Conservation (phyloP, 2,329 filamentous ascomycete species). For the Lachnellula subtilissima region DNA sequence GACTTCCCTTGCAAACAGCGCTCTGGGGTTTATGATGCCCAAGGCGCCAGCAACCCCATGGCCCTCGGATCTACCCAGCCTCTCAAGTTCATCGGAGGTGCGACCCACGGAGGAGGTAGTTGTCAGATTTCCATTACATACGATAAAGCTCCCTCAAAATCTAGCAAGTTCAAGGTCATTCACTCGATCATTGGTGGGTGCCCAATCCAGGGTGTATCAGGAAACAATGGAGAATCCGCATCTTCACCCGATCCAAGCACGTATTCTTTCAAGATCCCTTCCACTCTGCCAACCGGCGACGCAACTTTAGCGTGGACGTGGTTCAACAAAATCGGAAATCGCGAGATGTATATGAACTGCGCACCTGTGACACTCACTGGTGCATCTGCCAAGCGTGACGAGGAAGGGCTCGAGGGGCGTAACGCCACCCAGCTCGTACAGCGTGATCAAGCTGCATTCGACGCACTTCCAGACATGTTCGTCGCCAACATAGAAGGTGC, state of each 20-base stretch:
- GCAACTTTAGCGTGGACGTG: slow-evolving; percentile 89
- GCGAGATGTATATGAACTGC: slow-evolving; percentile 98
- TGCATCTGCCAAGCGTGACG: slow-evolving; percentile 40
- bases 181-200: slow-evolving; percentile 85
- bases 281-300: slow-evolving; percentile 66
- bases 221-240: slow-evolving; percentile 53
- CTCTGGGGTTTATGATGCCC: slow-evolving; percentile 41
- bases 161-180: slow-evolving; percentile 80
- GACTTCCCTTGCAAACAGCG: slow-evolving; percentile 82
- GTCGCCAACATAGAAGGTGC: slow-evolving; percentile 57
- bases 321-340: slow-evolving; percentile 89
- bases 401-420: slow-evolving; percentile 12
- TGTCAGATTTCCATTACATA: slow-evolving; percentile 87
- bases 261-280: slow-evolving; percentile 69
- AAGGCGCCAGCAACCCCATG: slow-evolving; percentile 52
- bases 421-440: slow-evolving; percentile 22
- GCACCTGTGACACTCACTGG: slow-evolving; percentile 64
- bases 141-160: slow-evolving; percentile 61
- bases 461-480: slow-evolving; percentile 68
- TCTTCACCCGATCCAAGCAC: slow-evolving; percentile 43
- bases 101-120: slow-evolving; percentile 84
- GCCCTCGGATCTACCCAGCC: slow-evolving; percentile 56
- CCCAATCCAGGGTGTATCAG: slow-evolving; percentile 53
- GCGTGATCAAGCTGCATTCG: slow-evolving; percentile 46
- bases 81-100: slow-evolving; percentile 64